Base-by-base conservation (phyloP, 208 protist genomes). In the Novymonas esmeraldas region DNA sequence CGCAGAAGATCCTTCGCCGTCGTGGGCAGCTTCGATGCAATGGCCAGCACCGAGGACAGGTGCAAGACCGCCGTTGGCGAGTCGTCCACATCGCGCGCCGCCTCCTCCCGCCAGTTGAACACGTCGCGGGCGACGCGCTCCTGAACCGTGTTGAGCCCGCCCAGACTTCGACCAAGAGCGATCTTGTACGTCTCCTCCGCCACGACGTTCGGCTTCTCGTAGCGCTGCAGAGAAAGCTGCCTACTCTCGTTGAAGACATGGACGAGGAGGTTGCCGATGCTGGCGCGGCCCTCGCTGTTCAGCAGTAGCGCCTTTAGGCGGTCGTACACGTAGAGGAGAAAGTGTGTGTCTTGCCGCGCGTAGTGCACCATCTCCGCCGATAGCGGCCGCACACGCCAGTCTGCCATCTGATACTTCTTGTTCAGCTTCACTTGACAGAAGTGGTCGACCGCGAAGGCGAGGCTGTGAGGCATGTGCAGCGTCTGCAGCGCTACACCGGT, bases 341-440 rank as follows among this genome's bases (percentile, higher is more conserved):
- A 99, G 85, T 99, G 99, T 13, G 98, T 99, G 76, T 99, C 99
- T 64, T 97, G 84, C 0, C 98, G 79, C 0, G 98, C 98, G 78
- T 99, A 99, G 41, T 94, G 70, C 11, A 98, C 70, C 98, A 99
- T 99, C 57, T 98, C 98, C 6, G 79, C 85, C 10, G 98, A 87
- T n/a, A 99, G 72, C 6, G 98, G 98, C n/a, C 97, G 82, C 34
- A 99, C 87, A 45, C 98, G 90, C 98, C 98, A 99, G 85, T 99
- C 99, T 1, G 98, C 97, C 7, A 98, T 91, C 76, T 99, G 98
- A 79, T 98, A 99, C 65, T 97, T 90, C 72, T 99, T 99, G 81
- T 99, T 92, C 11, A 97, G 79, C 41, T 91, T 87, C 31, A 99
- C 85, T 31, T 95, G 82, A 74, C 89, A 98, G 64, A 97, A 98